phyloP scores from a whole-genome alignment of 2,329 filamentous ascomycete genomes.

The Neofusicoccum sp. region DNA sequence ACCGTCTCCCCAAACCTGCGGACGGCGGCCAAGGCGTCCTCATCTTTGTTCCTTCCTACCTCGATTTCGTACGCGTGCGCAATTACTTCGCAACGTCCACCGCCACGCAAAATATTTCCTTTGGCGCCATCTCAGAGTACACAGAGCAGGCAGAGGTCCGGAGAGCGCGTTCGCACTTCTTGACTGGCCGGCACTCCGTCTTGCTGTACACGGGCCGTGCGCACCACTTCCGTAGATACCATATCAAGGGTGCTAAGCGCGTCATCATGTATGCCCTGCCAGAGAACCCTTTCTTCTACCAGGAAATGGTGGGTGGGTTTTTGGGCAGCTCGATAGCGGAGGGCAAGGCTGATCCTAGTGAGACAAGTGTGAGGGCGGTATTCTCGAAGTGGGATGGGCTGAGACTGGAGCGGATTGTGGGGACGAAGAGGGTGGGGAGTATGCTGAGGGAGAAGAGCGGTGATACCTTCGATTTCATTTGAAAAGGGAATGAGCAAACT shows the following conservation, averaged over 20 bases:
- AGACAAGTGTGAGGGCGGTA: constrained; percentile 56
- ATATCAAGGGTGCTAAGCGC: constrained; percentile 75
- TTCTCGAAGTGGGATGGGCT: constrained; percentile 91
- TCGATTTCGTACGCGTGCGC: constrained; percentile 90
- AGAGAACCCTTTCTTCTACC: constrained; percentile 83
- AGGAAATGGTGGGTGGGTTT: constrained; percentile 72
- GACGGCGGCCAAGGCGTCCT: constrained; percentile 66
- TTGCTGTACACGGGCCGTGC: constrained; percentile 91
- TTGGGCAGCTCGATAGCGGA: constrained; percentile 58
- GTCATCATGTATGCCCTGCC: constrained; percentile 91
- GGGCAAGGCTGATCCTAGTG: constrained; percentile 58
- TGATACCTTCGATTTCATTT: constrained; percentile 86
- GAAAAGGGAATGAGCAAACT: not conserved
- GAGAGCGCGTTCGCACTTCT: constrained; percentile 84
- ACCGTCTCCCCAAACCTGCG: constrained; percentile 66
- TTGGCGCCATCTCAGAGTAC: constrained; percentile 89
- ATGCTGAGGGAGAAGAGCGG: constrained; percentile 80
- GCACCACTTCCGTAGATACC: constrained; percentile 95
- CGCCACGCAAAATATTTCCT: constrained; percentile 61
- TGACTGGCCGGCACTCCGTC: constrained; percentile 77
- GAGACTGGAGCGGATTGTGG: constrained; percentile 86
- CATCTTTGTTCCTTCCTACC: constrained; percentile 88
- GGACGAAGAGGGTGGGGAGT: constrained; percentile 74
- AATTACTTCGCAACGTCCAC: constrained; percentile 83
- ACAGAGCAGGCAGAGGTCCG: constrained; percentile 76